Evolutionary conservation across 2,329 filamentous ascomycete species (phyloP), one percentile per base, ranked within the genome.

Genomic region (Neurospora crassa): DNA sequence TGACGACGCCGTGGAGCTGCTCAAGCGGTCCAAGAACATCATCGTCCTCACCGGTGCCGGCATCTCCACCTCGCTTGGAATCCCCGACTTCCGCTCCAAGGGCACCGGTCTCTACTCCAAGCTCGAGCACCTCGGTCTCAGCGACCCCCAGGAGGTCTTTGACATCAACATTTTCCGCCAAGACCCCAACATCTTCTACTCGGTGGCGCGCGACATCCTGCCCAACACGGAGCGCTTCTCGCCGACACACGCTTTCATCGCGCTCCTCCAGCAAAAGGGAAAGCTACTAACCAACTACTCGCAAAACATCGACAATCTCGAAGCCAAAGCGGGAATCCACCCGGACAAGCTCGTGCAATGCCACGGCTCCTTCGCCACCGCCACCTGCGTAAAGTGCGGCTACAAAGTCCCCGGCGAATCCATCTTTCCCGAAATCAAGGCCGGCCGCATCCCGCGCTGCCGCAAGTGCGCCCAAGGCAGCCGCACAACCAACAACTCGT

Each of bases 271-370:
- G 80, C 87, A 95, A 76, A 92, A 94, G 80, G 90, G 88, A 75
- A 97, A 97, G 80, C 87, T 99, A 7, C 87, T 97, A 72, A 98
- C 94, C 59, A 97, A 98, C 82, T 99, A 97, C 83, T 97, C 96
- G 0, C 96, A 99, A 80, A 99, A 99, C 80, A 98, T 99, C 78
- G 96, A 99, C 84, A 97, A 97, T 76, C 89, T 97, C 69, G 95
- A 99, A 80, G 88, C 90, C 73, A 90, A 92, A 77, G 95, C 95
- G 0, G 96, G 96, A 29, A 92, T 99, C 72, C 82, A 85, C 29
- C 86, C 89, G 1, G 90, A 92, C 42, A 97, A 96, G 78, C 86
- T 98, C 20, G 91, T 99, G 40, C 95, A 99, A 81, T 98, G 96
- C 79, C 96, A 99, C 79, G 96, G 96, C 73, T 97, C 93, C 7